phyloP scores from a whole-genome alignment of 2,329 filamentous ascomycete genomes.

The Fusarium brachygibbosum region DNA sequence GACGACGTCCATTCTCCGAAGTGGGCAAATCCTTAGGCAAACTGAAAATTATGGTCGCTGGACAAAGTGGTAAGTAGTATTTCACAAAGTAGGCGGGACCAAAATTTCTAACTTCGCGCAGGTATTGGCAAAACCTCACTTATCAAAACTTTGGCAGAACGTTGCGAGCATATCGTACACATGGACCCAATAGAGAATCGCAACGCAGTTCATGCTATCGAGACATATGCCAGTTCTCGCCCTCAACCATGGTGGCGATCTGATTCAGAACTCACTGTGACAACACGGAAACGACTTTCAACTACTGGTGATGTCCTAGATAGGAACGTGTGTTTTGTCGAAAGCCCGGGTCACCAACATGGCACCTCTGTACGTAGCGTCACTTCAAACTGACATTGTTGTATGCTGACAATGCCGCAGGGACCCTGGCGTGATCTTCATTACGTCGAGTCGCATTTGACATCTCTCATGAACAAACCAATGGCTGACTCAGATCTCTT shows the following conservation, averaged over 20 bases:
- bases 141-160: conserved; percentile 88
- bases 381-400: too few relatives aligned
- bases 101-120: conserved; percentile 53
- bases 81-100: not conserved
- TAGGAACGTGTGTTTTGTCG: conserved; percentile 93
- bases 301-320: conserved; percentile 82
- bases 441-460: conserved; percentile 73
- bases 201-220: conserved; percentile 61
- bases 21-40: conserved; percentile 85
- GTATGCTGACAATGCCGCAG: conserved; percentile 62
- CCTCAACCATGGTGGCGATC: conserved; percentile 93
- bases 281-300: conserved; percentile 74
- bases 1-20: conserved; percentile 89
- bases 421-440: conserved; percentile 72
- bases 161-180: conserved; percentile 92
- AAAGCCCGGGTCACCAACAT: conserved; percentile 76
- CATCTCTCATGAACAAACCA: conserved; percentile 61
- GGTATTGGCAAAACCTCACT: conserved; percentile 91
- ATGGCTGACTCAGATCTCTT: conserved; percentile 81
- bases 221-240: conserved; percentile 84
- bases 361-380: conserved; percentile 64
- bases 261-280: conserved; percentile 73
- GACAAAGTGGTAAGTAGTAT: conserved; percentile 72
- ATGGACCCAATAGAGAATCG: conserved; percentile 74
- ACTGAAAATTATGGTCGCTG: conserved; percentile 89